Conservation (phyloP, 2,329 filamentous ascomycete genomes). For the Ophiosphaerella korrae region DNA sequence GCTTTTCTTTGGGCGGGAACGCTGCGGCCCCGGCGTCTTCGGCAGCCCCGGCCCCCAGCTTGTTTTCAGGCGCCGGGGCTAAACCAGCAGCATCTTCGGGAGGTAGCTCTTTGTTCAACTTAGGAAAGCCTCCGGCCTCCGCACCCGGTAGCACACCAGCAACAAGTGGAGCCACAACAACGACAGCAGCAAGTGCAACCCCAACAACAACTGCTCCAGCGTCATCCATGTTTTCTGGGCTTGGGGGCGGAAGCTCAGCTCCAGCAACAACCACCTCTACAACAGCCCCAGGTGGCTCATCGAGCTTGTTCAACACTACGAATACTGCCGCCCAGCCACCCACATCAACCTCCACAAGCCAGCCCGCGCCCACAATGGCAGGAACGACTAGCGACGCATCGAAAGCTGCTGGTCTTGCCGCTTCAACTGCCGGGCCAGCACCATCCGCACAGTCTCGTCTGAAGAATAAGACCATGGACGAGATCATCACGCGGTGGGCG, state of each 20-base stretch:
- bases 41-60: constrained; percentile 20
- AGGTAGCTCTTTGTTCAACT: constrained; percentile 19
- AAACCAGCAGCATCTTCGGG: constrained; percentile 17
- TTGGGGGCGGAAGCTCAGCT: constrained; percentile 23
- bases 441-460: constrained; percentile 83
- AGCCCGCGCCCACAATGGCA: constrained; percentile 20
- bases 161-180: constrained; percentile 23
- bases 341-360: constrained; percentile 23
- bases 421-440: constrained; percentile 78
- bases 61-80: constrained; percentile 26
- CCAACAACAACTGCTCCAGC: constrained; percentile 22
- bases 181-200: constrained; percentile 19
- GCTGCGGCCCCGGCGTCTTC: constrained; percentile 28
- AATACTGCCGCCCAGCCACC: constrained; percentile 22
- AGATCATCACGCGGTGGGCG: constrained; percentile 96
- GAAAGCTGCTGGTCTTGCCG: constrained; percentile 57
- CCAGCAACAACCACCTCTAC: constrained; percentile 20
- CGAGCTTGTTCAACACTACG: constrained; percentile 30
- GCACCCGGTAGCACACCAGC: constrained; percentile 24
- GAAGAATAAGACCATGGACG: constrained; percentile 99
- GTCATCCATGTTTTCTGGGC: constrained; percentile 24
- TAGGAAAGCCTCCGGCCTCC: constrained; percentile 18
- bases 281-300: constrained; percentile 2
- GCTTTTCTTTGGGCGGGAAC: constrained; percentile 29
- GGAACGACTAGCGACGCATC: constrained; percentile 28